Percentiles rank a stretch among this genome's conserved stretches.
Conservation (phyloP, 768 basidiomycete genomes). For the Cubamyces lactineus region DNA sequence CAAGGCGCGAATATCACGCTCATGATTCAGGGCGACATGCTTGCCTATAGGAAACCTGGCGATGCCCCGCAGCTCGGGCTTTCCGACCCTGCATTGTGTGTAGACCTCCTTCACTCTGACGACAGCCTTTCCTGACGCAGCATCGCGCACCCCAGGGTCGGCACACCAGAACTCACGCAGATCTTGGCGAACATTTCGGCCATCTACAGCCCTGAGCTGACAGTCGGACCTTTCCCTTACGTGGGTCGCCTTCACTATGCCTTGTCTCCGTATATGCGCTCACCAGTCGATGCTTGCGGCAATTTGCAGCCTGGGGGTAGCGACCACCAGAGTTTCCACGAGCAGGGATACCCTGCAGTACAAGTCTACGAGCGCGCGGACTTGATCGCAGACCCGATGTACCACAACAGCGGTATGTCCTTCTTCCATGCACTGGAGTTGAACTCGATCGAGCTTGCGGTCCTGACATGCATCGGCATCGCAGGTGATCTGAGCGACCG, state of each 20-base stretch:
- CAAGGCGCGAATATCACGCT: constrained; percentile 72
- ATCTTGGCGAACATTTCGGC: constrained; percentile 74
- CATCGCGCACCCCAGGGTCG: constrained; percentile 55
- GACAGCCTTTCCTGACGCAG: background rate
- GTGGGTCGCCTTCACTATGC: constrained; percentile 26
- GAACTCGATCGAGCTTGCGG: background rate
- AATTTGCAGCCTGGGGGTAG: constrained; percentile 82
- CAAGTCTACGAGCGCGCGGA: constrained; percentile 89
- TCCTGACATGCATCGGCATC: background rate
- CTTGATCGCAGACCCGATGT: constrained; percentile 85
- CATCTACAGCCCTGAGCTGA: constrained; percentile 80
- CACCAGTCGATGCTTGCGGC: too few species aligned
- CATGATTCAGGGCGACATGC: constrained; percentile 93
- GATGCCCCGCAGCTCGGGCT: constrained; percentile 86
- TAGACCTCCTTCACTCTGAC: background rate
- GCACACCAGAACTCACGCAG: constrained; percentile 72
- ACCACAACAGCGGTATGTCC: constrained; percentile 75
- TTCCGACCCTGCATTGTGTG: constrained; percentile 57
- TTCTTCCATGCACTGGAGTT: background rate
- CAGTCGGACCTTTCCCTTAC: constrained; percentile 65
- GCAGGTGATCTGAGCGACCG: constrained; percentile 78
- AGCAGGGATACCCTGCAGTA: constrained; percentile 82
- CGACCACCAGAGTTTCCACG: constrained; percentile 84
- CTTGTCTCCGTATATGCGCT: background rate
- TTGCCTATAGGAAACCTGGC: constrained; percentile 76